These are phyloP conservation scores for Musa itinerans DNA, from an alignment of 176 grass and related monocot species.

Conservation along the genomic window DNA sequence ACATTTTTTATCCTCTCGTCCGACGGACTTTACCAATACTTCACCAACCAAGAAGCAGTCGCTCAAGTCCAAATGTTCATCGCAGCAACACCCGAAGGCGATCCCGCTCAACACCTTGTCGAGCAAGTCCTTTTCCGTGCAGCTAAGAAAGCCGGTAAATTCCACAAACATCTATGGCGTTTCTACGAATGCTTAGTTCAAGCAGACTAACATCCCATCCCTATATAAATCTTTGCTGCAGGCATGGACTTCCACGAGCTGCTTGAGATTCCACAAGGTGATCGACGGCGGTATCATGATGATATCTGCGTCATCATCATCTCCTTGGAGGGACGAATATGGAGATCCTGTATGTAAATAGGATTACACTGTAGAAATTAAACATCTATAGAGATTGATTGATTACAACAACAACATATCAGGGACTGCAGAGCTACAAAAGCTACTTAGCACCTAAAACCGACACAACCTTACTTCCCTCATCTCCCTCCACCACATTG, in stretches of 20 bases:
- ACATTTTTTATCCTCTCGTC: conserved; percentile 20
- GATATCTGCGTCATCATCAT: conserved; percentile 15
- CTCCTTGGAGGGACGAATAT: conserved; percentile 16
- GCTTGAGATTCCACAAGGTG: conserved; percentile 16
- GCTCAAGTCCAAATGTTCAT: conserved; percentile 14
- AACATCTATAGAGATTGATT: background rate
- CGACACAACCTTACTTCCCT: no score
- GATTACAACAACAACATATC: background rate
- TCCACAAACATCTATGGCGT: background rate
- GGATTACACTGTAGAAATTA: background rate
- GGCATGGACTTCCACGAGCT: conserved; percentile 18
- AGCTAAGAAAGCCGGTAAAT: conserved; percentile 8
- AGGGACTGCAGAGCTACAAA: no score
- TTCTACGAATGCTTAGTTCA: no score
- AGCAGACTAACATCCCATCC: background rate
- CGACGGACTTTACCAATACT: conserved; percentile 19
- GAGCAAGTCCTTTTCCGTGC: conserved; percentile 13
- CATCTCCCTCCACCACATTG: no score
- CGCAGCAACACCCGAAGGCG: background rate
- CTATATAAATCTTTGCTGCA: background rate
- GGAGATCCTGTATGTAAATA: conserved; percentile 12
- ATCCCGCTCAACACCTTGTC: conserved; percentile 18
- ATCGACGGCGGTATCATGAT: conserved; percentile 9
- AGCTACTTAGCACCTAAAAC: no score
- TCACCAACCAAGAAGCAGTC: conserved; percentile 14